Conservation (phyloP, 257 asterid species). For the Solanum ossicruentum region DNA sequence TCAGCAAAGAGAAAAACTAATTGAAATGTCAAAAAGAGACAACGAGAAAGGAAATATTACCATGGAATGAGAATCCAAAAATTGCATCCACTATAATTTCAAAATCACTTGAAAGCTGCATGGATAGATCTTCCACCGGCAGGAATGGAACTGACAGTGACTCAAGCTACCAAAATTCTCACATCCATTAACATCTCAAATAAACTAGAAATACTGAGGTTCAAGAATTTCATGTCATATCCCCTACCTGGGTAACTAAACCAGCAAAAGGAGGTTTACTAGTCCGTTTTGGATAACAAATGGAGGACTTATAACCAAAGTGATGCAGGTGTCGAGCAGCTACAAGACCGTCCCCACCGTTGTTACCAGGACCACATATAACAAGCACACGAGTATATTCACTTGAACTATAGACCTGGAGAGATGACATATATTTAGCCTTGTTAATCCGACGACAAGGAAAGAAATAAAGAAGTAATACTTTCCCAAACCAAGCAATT, state of each 20-base stretch:
- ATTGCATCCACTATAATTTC: constrained; percentile 26
- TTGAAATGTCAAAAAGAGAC: not conserved
- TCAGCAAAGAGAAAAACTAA: not conserved
- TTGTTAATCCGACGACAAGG: not conserved
- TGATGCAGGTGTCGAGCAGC: constrained; percentile 28
- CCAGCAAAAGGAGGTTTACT: constrained; percentile 25
- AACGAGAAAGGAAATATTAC: constrained; percentile 3
- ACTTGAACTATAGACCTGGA: constrained; percentile 13
- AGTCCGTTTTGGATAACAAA: constrained; percentile 18
- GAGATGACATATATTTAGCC: not conserved
- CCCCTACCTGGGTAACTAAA: constrained; percentile 66
- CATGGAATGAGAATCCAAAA: constrained; percentile 23
- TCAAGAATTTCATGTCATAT: not conserved
- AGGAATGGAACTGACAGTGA: constrained; percentile 56
- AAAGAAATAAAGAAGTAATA: not conserved
- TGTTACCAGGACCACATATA: constrained; percentile 27
- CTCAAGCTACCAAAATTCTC: constrained; percentile 55
- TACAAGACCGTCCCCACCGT: constrained; percentile 21
- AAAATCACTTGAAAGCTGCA: constrained; percentile 9
- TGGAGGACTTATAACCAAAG: constrained; percentile 19
- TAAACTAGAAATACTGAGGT: not conserved
- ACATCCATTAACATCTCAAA: constrained; percentile 16
- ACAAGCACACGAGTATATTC: constrained; percentile 13
- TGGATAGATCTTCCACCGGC: constrained; percentile 10
- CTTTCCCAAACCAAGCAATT: not conserved